phyloP scores from a whole-genome alignment of 2,329 filamentous ascomycete genomes.

The Penicillium paneum region DNA sequence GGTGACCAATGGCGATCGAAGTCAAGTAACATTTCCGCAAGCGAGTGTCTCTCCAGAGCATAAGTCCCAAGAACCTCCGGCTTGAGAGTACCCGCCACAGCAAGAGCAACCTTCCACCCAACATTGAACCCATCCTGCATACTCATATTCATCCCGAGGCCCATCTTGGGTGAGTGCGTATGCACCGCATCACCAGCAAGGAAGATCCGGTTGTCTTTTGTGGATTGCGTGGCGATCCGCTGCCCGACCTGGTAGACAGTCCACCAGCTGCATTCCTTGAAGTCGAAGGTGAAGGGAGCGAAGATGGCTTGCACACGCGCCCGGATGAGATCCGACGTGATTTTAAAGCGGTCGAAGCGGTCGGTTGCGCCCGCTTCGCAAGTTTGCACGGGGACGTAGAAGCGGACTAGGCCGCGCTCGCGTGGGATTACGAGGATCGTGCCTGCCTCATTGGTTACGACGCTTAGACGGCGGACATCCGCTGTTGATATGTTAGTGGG shows the following conservation, averaged over 20 bases:
- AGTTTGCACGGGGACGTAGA: conserved; percentile 23
- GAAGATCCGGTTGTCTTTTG: conserved; percentile 17
- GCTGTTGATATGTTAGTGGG: conserved; percentile 17
- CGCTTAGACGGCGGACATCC: conserved; percentile 56
- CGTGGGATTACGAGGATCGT: conserved; percentile 33
- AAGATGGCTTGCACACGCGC: conserved; percentile 17
- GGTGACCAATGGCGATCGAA: conserved; percentile 52
- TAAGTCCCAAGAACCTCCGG: conserved; percentile 51
- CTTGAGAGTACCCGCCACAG: conserved; percentile 42
- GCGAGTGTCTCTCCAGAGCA: conserved; percentile 53
- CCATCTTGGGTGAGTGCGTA: conserved; percentile 25
- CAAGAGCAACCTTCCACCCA: conserved; percentile 55
- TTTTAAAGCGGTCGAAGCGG: conserved; percentile 20
- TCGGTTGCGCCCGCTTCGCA: conserved; percentile 4
- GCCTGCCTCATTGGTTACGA: conserved; percentile 55
- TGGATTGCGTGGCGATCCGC: conserved; percentile 17
- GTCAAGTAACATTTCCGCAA: conserved; percentile 65
- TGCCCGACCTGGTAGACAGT: conserved; percentile 24
- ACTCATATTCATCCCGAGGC: conserved; percentile 36
- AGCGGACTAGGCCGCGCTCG: conserved; percentile 20
- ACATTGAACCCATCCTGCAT: conserved; percentile 55
- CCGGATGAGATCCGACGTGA: conserved; percentile 19
- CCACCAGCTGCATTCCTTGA: conserved; percentile 22
- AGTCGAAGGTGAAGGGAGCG: conserved; percentile 21
- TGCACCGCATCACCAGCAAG: conserved; percentile 25